Evolutionary conservation across 2,329 filamentous ascomycete species (phyloP).

Genomic region (Rhytidhysteron rufulum): DNA sequence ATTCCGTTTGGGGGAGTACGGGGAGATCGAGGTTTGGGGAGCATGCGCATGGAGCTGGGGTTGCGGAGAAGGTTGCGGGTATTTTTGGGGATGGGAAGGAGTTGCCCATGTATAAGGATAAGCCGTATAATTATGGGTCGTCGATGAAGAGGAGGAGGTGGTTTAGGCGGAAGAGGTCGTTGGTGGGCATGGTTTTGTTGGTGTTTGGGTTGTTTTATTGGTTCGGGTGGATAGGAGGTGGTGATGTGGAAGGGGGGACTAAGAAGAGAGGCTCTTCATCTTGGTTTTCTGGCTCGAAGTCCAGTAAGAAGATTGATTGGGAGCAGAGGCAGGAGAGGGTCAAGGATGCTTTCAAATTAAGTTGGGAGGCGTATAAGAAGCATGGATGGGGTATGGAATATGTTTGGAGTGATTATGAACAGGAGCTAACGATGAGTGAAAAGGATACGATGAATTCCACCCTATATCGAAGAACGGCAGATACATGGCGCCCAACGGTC

Average conservation of each 20-base stretch:
- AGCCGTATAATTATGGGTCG: constrained; percentile 71
- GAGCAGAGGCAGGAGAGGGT: constrained; percentile 72
- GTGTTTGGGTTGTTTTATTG: constrained; percentile 64
- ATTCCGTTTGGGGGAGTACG: constrained; percentile 38
- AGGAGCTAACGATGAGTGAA: no score
- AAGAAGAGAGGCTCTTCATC: constrained; percentile 9
- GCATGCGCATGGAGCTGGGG: constrained; percentile 3
- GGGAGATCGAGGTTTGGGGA: constrained; percentile 12
- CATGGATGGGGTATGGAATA: constrained; percentile 79
- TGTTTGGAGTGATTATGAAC: constrained; percentile 5
- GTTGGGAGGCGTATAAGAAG: constrained; percentile 88
- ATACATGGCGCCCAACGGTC: constrained; percentile 80
- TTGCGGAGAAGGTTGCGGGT: constrained; percentile 60
- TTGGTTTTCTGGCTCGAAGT: constrained; percentile 31
- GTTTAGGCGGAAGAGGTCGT: constrained; percentile 62
- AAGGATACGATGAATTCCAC: constrained; percentile 76
- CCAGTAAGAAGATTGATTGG: constrained; percentile 62
- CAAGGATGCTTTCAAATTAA: constrained; percentile 82
- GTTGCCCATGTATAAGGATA: constrained; percentile 98
- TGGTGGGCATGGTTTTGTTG: constrained; percentile 51
- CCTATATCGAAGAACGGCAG: constrained; percentile 74
- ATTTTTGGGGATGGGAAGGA: constrained; percentile 61
- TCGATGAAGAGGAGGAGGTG: constrained; percentile 52
- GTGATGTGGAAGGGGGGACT: constrained; percentile 36
- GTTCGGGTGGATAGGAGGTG: constrained; percentile 50